phyloP scores from a whole-genome alignment of 352 stramenopile species.

The Globisporangium carolinianum region DNA sequence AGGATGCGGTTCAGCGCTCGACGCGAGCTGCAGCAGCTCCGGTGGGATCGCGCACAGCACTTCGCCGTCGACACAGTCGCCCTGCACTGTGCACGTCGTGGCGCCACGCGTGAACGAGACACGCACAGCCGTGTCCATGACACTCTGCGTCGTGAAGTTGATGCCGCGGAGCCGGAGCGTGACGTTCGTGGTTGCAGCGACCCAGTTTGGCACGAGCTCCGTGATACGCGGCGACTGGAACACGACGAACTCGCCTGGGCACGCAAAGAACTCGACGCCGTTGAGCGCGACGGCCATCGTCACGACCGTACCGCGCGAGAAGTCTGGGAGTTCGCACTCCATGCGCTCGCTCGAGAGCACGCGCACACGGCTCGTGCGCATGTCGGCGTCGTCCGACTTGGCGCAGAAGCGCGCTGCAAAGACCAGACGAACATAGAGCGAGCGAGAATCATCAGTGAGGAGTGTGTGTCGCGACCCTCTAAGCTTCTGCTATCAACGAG shows the following conservation, averaged over 20 bases:
- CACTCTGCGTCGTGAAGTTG: constrained; percentile 40
- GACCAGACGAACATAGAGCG: too few relatives aligned
- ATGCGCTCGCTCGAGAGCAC: constrained; percentile 41
- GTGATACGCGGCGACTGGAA: constrained; percentile 56
- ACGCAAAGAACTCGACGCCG: constrained; percentile 53
- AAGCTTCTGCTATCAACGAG: too few relatives aligned
- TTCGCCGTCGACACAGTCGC: constrained; percentile 28
- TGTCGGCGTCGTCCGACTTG: constrained; percentile 20
- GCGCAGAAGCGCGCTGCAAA: constrained; percentile 33
- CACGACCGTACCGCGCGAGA: constrained; percentile 40
- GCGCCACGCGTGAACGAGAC: constrained; percentile 34
- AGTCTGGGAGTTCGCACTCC: constrained; percentile 56
- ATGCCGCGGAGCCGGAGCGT: constrained; percentile 41
- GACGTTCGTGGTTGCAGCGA: constrained; percentile 25
- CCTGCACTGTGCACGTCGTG: constrained; percentile 15
- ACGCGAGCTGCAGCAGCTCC: constrained; percentile 14
- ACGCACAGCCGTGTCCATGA: constrained; percentile 17
- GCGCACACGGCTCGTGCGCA: constrained; percentile 24
- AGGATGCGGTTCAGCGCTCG: not conserved
- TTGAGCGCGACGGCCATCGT: constrained; percentile 53
- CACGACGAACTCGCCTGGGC: constrained; percentile 36
- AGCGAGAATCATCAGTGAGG: too few relatives aligned
- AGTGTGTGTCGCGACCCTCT: too few relatives aligned
- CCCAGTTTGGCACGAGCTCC: constrained; percentile 46
- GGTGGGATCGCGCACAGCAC: constrained; percentile 27